These are phyloP conservation scores for Tephrocybe sp. DNA, from an alignment of 768 basidiomycete genomes.

Conservation along the genomic window DNA sequence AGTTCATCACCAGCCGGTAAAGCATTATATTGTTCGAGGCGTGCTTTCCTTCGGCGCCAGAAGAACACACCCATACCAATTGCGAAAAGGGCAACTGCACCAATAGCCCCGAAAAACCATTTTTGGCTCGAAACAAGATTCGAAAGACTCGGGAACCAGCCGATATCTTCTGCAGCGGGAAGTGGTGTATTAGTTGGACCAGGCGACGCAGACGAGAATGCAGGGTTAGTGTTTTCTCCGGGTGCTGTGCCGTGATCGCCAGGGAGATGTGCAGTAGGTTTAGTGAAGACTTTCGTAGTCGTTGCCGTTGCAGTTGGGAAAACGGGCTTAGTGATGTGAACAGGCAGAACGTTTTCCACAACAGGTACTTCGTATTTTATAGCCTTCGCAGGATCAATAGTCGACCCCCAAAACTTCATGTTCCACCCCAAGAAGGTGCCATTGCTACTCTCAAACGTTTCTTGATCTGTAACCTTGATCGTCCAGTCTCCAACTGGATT, in stretches of 20 bases:
- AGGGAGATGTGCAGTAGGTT: conserved; percentile 86
- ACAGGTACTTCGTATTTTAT: conserved; percentile 59
- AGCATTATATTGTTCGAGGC: conserved; percentile 51
- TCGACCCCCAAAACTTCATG: conserved; percentile 89
- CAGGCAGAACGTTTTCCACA: conserved; percentile 47
- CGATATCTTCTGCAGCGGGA: conserved; percentile 65
- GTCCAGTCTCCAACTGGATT: conserved; percentile 89
- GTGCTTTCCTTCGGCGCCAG: conserved; percentile 59
- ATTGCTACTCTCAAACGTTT: conserved; percentile 45
- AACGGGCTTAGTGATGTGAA: conserved; percentile 34
- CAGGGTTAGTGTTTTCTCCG: conserved; percentile 79
- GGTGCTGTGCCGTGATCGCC: conserved; percentile 78
- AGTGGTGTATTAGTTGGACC: conserved; percentile 32
- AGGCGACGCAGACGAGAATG: conserved; percentile 45
- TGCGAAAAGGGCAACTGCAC: conserved; percentile 74
- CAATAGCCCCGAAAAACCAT: conserved; percentile 90
- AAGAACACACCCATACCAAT: conserved; percentile 72
- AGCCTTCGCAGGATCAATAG: conserved; percentile 67
- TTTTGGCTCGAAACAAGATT: conserved; percentile 71
- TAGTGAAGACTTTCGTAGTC: conserved; percentile 63
- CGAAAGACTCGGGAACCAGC: conserved; percentile 81
- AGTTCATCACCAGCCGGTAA: conserved; percentile 66
- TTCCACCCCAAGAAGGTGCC: conserved; percentile 87
- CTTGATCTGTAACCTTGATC: conserved; percentile 80
- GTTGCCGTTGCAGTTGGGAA: conserved; percentile 31